Base-by-base conservation (phyloP, 345 rosid genomes). In the Atalantia buxifolia region DNA sequence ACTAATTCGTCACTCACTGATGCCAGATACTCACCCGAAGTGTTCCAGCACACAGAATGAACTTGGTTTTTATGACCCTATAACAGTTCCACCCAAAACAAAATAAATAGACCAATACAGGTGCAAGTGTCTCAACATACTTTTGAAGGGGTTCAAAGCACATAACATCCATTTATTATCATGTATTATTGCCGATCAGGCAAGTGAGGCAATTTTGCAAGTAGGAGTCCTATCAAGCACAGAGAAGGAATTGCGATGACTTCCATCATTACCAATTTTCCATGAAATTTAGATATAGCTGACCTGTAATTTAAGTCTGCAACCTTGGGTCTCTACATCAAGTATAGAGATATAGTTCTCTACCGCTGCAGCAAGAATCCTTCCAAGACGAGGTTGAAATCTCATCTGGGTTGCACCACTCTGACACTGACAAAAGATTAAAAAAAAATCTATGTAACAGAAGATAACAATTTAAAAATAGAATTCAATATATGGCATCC, bases 1-100 rank as follows among this genome's bases (percentile, higher is more conserved):
- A 92, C 91, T 79, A 85, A 75, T 40, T 89, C 93, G 48, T 90
- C 92, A 65, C 96, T 90, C 74, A 90, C 90, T 13, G 96, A 86
- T 31, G 91, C 93, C 62, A 92, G 77, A 77, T 45, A 86, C 70
- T 89, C 88, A 1, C 96, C 96, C 6, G 83, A 72, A 27, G 88
- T 74, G 74, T 87, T 88, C 96, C 96, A 90, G 81, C 92, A 90
- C 25, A 92, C 82, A 30, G 88, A 84, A 74, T 78, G 88, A 59
- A 92, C 79, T 48, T 30, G 78, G 14, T 60, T 84, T 77, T 86
- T 84, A 77, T 92, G 96, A 62, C 93, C 93, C 93, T 90, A 79
- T 48, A 48, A 75, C 27, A 77, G 55, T 77, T 65, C 38, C 45
- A 25, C 13, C 6, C 33, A 65, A 66, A 31, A 73, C 2, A 50